Base-by-base conservation (phyloP, 2,329 filamentous ascomycete genomes). In the Colletotrichum simmondsii region DNA sequence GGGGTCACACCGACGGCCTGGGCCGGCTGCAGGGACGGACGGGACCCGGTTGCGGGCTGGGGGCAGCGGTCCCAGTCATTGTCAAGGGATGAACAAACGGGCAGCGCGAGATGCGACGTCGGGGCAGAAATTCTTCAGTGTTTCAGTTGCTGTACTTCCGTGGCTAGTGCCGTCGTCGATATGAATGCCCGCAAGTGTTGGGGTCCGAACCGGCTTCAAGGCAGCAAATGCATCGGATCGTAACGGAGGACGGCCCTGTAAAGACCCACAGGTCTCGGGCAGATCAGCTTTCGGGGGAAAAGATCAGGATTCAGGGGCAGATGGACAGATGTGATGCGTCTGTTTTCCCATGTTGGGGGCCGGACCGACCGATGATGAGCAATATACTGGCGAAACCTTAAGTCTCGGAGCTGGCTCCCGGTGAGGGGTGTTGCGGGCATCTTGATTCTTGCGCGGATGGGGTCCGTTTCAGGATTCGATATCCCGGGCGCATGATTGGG, bases 71-170 rank as follows among this genome's bases (percentile, higher is more conserved):
- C 49, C 53, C 42, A 52, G 37, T 65, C 37, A 42, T 19, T 42
- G 37, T 42, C 53, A 63, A 72, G 65, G 69, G 52, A 72, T 32
- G 52, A 46, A 61, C 56, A 53, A 49, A 67, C 56, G 68, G 68
- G 35, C 49, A 62, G 24, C 54, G 66, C 60, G 70, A 70, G 54
- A 70, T 61, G 60, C 22, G 66, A 65, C 60, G 32, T 42, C 19
- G 65, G 60, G 16, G 60, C 49, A 61, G 60, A 46, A 70, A 52
- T 72, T 72, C 70, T 72, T 72, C 66, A 72, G 66, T 72, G 70
- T 72, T 70, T 72, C 70, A 72, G 61, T 61, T 69, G 57, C 66
- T 64, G 52, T 52, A 22, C 24, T 42, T 37, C 26, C 30, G 49
- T 63, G 16, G 24, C n/a, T 16, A 12, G n/a, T 24, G 42, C n/a